Conservation (phyloP, 495 filamentous ascomycete genomes). For the Cryomyces minteri region DNA sequence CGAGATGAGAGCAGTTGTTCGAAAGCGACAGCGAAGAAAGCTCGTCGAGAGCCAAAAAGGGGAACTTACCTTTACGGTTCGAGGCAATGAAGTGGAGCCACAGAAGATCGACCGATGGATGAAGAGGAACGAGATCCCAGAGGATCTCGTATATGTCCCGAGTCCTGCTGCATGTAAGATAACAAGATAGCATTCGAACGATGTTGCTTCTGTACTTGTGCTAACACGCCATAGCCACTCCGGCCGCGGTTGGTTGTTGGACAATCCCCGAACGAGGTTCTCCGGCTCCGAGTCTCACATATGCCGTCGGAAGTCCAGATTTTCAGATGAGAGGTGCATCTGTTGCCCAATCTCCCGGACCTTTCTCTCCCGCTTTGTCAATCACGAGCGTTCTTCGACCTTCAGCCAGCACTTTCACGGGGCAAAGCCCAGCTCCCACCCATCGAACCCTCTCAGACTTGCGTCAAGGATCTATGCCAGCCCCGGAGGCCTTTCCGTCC, state of each 20-base stretch:
- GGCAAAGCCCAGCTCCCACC: slow-evolving; percentile 6
- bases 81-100: slow-evolving; percentile 5
- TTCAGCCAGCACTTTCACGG: slow-evolving; percentile 6
- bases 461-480: neutral
- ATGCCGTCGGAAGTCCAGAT: slow-evolving; percentile 2
- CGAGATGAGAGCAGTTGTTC: slow-evolving; percentile 17
- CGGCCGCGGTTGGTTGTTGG: slow-evolving; percentile 6
- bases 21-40: slow-evolving; percentile 11
- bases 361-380: slow-evolving; percentile 8
- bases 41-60: slow-evolving; percentile 5
- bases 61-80: slow-evolving; percentile 4
- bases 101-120: slow-evolving; percentile 11
- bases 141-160: slow-evolving; percentile 1
- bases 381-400: slow-evolving; percentile 7
- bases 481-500: neutral
- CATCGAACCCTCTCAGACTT: neutral
- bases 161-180: slow-evolving; percentile 6
- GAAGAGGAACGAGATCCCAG: slow-evolving; percentile 6
- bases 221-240: slow-evolving; percentile 7
- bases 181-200: neutral
- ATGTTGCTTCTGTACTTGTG: neutral
- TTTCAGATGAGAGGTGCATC: slow-evolving; percentile 1
- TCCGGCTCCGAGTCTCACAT: slow-evolving; percentile 3
- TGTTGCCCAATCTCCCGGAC: slow-evolving; percentile 4
- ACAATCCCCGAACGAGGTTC: slow-evolving; percentile 9